Conservation (phyloP, 2,329 filamentous ascomycete genomes). For the Alternaria consortialis region DNA sequence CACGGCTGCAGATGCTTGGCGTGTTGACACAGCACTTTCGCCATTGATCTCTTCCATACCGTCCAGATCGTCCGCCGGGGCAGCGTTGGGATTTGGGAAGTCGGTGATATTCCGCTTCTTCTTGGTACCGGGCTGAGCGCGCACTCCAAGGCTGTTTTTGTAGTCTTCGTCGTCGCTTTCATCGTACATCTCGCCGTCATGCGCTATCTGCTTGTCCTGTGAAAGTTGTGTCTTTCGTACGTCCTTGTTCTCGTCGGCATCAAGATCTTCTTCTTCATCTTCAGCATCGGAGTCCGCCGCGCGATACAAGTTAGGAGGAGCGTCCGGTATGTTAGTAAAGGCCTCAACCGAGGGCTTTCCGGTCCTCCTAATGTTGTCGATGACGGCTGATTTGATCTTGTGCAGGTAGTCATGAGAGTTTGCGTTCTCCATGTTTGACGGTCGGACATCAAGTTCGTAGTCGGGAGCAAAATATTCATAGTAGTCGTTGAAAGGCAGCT, state of each 20-base stretch:
- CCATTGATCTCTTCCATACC: constrained; percentile 43
- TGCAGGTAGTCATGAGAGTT: constrained; percentile 74
- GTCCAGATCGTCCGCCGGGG: constrained; percentile 39
- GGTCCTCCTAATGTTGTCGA: constrained; percentile 72
- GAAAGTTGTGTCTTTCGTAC: constrained; percentile 80
- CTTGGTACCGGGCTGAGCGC: constrained; percentile 59
- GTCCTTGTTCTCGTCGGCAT: constrained; percentile 88
- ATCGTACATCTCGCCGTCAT: constrained; percentile 76
- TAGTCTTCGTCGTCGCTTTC: constrained; percentile 91
- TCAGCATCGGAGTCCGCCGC: constrained; percentile 72
- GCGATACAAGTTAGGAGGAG: constrained; percentile 59
- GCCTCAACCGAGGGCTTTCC: constrained; percentile 63
- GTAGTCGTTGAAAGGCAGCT: constrained; percentile 96
- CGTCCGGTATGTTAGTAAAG: constrained; percentile 65
- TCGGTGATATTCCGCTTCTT: constrained; percentile 69
- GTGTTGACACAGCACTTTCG: constrained; percentile 40
- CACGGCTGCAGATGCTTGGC: constrained; percentile 38
- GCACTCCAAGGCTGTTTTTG: constrained; percentile 75
- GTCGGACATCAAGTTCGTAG: constrained; percentile 73
- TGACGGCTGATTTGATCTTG: constrained; percentile 71
- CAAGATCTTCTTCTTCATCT: constrained; percentile 70
- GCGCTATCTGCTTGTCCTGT: constrained; percentile 80
- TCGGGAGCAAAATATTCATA: constrained; percentile 81
- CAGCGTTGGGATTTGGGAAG: constrained; percentile 64
- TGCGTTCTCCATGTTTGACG: constrained; percentile 77